Evolutionary conservation across 1,139 yeast genomes (phyloP).

Genomic region (Geotrichum macrosporum): DNA sequence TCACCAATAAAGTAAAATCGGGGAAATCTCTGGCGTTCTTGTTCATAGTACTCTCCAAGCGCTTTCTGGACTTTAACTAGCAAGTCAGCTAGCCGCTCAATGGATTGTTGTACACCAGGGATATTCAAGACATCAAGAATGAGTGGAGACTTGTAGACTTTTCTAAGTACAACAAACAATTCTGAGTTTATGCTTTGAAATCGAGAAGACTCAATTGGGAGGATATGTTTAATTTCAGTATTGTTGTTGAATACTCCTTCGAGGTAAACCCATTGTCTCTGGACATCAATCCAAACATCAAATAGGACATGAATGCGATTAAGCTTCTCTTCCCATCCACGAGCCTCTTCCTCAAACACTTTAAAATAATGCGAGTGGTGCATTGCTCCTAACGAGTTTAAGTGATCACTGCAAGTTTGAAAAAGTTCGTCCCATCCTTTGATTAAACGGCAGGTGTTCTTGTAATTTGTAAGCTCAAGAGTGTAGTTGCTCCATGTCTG

Average conservation of each 20-base stretch:
- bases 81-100: conserved; percentile 54
- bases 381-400: conserved; percentile 66
- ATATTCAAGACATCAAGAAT: conserved; percentile 58
- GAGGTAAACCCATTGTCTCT: conserved; percentile 83
- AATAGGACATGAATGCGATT: conserved; percentile 50
- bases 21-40: conserved; percentile 72
- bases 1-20: conserved; percentile 87
- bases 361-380: conserved; percentile 60
- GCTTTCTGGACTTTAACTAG: conserved; percentile 60
- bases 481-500: conserved; percentile 41
- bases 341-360: conserved; percentile 58
- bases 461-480: conserved; percentile 56
- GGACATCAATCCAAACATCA: conserved; percentile 78
- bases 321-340: conserved; percentile 54
- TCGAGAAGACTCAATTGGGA: conserved; percentile 68
- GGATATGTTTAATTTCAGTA: conserved; percentile 54
- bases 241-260: conserved; percentile 64
- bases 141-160: conserved; percentile 48
- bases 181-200: conserved; percentile 65
- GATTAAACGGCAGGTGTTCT: conserved; percentile 53
- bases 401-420: conserved; percentile 56
- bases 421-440: conserved; percentile 66
- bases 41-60: conserved; percentile 72
- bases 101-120: conserved; percentile 46
- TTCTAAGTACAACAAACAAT: conserved; percentile 49